Conservation (phyloP, 2,329 filamentous ascomycete genomes). For the Daldinia sp. region DNA sequence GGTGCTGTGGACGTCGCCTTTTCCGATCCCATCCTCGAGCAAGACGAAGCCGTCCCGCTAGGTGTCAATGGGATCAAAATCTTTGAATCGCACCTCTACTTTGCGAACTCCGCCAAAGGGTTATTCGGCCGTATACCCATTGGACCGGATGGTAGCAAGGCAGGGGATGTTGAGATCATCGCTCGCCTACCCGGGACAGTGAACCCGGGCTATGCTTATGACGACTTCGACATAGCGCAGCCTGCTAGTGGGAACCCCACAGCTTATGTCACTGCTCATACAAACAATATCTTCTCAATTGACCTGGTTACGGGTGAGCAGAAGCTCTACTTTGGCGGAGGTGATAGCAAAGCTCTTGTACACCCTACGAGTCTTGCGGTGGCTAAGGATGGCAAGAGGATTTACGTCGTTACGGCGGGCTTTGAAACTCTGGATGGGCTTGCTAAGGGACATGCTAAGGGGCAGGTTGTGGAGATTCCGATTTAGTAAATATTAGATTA, state of each 20-base stretch:
- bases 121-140: neutral
- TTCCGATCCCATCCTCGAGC: neutral
- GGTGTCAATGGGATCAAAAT: neutral
- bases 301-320: neutral
- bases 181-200: neutral
- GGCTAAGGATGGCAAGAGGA: neutral
- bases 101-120: neutral
- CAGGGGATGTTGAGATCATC: neutral
- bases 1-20: neutral
- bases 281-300: neutral
- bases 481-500: neutral
- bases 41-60: neutral
- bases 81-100: neutral
- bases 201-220: neutral
- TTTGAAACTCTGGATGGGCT: neutral
- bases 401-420: neutral
- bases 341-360: neutral
- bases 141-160: neutral
- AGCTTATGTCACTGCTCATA: neutral
- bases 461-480: neutral
- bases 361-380: neutral
- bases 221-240: neutral
- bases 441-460: neutral
- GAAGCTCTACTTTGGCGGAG: neutral
- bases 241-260: neutral